phyloP scores from a whole-genome alignment of 2,329 filamentous ascomycete genomes.

The Didymella pomorum region DNA sequence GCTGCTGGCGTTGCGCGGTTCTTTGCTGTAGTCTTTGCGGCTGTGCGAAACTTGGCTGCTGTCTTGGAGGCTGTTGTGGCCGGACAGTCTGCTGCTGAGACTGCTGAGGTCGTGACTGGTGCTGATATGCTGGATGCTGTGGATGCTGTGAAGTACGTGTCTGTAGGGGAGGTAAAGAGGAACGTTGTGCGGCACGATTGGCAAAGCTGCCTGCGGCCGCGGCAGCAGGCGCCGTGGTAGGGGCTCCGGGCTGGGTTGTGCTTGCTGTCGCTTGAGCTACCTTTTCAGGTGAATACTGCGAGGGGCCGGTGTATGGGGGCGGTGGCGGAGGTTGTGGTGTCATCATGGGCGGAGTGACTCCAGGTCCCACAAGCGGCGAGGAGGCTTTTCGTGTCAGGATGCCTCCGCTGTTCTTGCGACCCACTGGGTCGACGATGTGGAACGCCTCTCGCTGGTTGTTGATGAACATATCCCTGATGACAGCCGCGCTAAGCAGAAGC shows the following conservation, averaged over 20 bases:
- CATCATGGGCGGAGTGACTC: constrained; percentile 43
- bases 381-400: constrained; percentile 47
- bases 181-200: constrained; percentile 34
- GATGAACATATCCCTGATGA: constrained; percentile 70
- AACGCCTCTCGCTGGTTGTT: constrained; percentile 76
- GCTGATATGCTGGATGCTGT: constrained; percentile 2
- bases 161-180: constrained; percentile 41
- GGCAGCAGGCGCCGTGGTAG: constrained; percentile 1
- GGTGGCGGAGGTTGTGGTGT: constrained; percentile 43
- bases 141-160: constrained; percentile 20
- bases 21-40: constrained; percentile 40
- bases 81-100: constrained; percentile 3
- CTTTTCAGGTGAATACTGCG: constrained; percentile 36
- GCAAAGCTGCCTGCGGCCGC: constrained; percentile 9
- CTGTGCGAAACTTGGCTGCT: constrained; percentile 12
- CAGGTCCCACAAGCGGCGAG: constrained; percentile 40
- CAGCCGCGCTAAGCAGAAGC: constrained; percentile 67
- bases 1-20: constrained; percentile 41
- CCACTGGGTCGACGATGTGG: constrained; percentile 67
- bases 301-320: constrained; percentile 33
- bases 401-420: constrained; percentile 50
- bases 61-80: constrained; percentile 17
- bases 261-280: constrained; percentile 24
- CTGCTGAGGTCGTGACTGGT: constrained; percentile 12
- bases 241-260: neutral